These are phyloP conservation scores for Samsoniella hepiali DNA, from an alignment of 2,329 filamentous ascomycete species.

Conservation along the genomic window DNA sequence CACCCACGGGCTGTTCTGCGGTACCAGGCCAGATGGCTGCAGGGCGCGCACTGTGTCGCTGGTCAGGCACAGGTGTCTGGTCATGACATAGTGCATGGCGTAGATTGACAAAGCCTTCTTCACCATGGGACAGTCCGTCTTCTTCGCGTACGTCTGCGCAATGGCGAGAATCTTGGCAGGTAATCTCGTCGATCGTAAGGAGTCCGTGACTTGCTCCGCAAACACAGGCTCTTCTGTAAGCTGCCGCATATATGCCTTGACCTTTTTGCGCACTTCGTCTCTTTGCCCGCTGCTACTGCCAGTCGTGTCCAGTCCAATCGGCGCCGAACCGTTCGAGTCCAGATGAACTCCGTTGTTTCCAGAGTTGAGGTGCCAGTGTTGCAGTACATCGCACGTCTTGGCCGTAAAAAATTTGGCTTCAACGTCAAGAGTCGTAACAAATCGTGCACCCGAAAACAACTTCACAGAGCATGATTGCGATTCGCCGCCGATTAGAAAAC, in stretches of 20 bases:
- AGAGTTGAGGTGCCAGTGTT: conserved; percentile 48
- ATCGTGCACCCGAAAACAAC: conserved; percentile 46
- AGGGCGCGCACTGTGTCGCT: conserved; percentile 41
- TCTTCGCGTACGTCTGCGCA: conserved; percentile 46
- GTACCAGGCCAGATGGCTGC: conserved; percentile 40
- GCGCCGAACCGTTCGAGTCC: conserved; percentile 41
- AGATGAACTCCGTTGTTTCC: conserved; percentile 39
- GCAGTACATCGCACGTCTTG: conserved; percentile 44
- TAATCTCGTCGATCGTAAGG: conserved; percentile 42
- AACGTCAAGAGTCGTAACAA: conserved; percentile 45
- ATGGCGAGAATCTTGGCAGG: conserved; percentile 46
- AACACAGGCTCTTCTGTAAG: conserved; percentile 47
- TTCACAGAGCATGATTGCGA: conserved; percentile 43
- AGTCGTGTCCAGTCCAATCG: conserved; percentile 47
- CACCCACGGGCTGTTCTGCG: conserved; percentile 42
- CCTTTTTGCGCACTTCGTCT: conserved; percentile 44
- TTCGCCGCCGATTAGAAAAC: conserved; percentile 40
- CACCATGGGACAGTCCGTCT: conserved; percentile 48
- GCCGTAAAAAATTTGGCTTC: conserved; percentile 52
- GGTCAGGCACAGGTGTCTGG: conserved; percentile 52
- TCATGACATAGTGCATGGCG: conserved; percentile 56
- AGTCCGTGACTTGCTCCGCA: conserved; percentile 49
- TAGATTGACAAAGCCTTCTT: conserved; percentile 53
- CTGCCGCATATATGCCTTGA: conserved; percentile 48
- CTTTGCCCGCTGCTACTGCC: conserved; percentile 37